Evolutionary conservation across 106 monocot species (phyloP).

Genomic region (Dioscorea zingiberensis): DNA sequence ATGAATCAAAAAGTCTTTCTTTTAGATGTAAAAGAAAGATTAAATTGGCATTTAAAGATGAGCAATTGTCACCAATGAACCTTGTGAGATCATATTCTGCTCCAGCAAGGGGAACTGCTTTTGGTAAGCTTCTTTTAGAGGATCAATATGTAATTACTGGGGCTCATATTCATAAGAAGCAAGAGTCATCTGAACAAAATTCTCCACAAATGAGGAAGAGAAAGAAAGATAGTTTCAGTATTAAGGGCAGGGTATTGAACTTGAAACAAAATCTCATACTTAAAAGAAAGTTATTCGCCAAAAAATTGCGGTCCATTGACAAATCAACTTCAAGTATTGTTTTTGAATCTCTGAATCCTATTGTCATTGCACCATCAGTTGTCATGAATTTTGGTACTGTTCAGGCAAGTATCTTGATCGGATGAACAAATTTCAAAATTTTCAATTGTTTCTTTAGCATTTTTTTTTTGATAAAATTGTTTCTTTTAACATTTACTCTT

Average conservation of each 20-base stretch:
- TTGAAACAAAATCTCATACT: slow-evolving; percentile 56
- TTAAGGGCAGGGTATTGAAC: slow-evolving; percentile 56
- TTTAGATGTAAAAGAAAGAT: slow-evolving; percentile 30
- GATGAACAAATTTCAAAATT: not conserved
- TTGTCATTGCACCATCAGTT: slow-evolving; percentile 29
- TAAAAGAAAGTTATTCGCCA: slow-evolving; percentile 59
- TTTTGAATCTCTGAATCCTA: slow-evolving; percentile 15
- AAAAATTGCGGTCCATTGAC: slow-evolving; percentile 33
- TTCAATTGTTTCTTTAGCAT: too few relatives aligned
- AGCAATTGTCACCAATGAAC: slow-evolving; percentile 35
- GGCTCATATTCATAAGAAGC: slow-evolving; percentile 23
- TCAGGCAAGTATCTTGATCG: slow-evolving; percentile 30
- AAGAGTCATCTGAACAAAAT: slow-evolving; percentile 30
- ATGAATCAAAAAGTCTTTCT: slow-evolving; percentile 24
- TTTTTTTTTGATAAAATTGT: too few relatives aligned
- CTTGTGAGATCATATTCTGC: slow-evolving; percentile 74
- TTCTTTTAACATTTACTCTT: slow-evolving; percentile 7
- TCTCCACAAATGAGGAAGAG: slow-evolving; percentile 23
- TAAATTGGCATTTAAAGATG: slow-evolving; percentile 3
- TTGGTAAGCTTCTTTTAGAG: slow-evolving; percentile 56
- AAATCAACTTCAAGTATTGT: not conserved
- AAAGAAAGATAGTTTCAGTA: slow-evolving; percentile 57
- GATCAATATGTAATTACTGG: slow-evolving; percentile 34
- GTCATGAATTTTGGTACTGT: slow-evolving; percentile 26
- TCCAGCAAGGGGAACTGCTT: slow-evolving; percentile 55